These are phyloP conservation scores for Diaporthe australafricana DNA, from an alignment of 2,329 filamentous ascomycete species.

Conservation along the genomic window DNA sequence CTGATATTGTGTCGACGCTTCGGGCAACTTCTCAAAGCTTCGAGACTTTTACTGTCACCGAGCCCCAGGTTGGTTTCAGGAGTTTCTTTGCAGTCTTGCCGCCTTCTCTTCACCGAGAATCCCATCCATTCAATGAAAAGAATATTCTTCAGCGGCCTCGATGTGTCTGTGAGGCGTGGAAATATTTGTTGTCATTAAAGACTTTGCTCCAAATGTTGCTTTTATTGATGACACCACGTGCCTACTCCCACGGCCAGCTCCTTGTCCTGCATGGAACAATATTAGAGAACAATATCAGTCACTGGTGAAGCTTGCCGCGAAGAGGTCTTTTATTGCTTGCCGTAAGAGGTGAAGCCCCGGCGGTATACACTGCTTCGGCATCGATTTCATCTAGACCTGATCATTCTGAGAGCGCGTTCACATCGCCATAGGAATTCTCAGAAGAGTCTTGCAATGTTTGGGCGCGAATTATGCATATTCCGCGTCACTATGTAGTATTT, in stretches of 20 bases:
- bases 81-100: background rate
- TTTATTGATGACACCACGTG: background rate
- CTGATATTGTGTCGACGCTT: background rate
- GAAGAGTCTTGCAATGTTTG: too few relatives aligned
- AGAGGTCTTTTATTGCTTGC: background rate
- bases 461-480: too few relatives aligned
- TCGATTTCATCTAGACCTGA: background rate
- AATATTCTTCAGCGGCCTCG: background rate
- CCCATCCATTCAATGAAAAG: background rate
- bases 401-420: too few relatives aligned
- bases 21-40: conserved; percentile 18
- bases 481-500: too few relatives aligned
- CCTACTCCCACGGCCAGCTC: background rate
- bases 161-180: background rate
- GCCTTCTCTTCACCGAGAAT: background rate
- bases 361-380: background rate
- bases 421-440: too few relatives aligned
- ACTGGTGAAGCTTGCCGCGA: background rate
- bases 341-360: background rate
- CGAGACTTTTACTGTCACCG: background rate
- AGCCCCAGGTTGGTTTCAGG: background rate
- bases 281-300: background rate
- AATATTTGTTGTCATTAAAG: background rate
- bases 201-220: background rate
- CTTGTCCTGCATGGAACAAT: conserved; percentile 3